Evolutionary conservation across 1,139 yeast species (phyloP).

Genomic region (Arxiozyma slooffiae): DNA sequence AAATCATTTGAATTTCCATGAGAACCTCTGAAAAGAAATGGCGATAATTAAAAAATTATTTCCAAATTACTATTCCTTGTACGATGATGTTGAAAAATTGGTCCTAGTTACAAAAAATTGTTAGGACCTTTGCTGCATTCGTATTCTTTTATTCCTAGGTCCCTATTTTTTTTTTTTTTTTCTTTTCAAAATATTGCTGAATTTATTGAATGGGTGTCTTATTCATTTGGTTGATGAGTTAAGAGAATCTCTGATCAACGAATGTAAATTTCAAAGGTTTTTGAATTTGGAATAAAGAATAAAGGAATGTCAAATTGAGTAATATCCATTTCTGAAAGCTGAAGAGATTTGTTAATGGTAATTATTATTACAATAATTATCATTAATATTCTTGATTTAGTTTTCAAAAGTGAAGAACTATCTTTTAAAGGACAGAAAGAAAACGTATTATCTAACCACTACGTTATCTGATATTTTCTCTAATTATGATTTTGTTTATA

Average conservation of each 20-base stretch:
- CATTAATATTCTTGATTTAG: background rate
- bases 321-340: constrained; percentile 41
- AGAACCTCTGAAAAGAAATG: constrained; percentile 43
- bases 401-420: background rate
- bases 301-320: constrained; percentile 41
- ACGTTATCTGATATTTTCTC: background rate
- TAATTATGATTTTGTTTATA: constrained; percentile 28
- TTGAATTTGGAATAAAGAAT: constrained; percentile 63
- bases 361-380: too few species aligned
- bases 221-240: constrained; percentile 49
- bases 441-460: background rate
- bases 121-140: constrained; percentile 71
- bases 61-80: constrained; percentile 48
- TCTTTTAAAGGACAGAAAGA: background rate
- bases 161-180: constrained; percentile 55
- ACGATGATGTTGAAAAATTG: constrained; percentile 38
- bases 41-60: constrained; percentile 72
- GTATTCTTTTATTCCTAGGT: constrained; percentile 42
- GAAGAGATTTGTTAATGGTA: constrained; percentile 43
- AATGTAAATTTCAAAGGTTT: constrained; percentile 71
- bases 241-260: constrained; percentile 42
- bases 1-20: constrained; percentile 50
- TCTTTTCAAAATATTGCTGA: constrained; percentile 51
- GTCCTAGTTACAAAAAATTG: constrained; percentile 36
- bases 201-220: constrained; percentile 47